phyloP scores from a whole-genome alignment of 2,329 filamentous ascomycete genomes.

The Ceratocystis variospora region DNA sequence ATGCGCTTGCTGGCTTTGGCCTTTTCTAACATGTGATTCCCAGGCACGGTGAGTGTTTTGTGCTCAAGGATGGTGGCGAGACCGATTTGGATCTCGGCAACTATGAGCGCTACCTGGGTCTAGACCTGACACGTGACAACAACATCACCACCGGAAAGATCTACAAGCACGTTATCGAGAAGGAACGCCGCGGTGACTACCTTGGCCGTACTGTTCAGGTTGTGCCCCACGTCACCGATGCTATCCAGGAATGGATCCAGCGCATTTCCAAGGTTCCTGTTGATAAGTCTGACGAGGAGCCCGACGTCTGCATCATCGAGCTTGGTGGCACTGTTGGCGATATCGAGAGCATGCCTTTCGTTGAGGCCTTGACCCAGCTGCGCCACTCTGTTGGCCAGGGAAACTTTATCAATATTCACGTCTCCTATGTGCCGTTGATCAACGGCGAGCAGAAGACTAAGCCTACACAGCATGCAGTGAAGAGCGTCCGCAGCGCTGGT shows the following conservation, averaged over 20 bases:
- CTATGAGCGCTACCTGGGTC: constrained; percentile 42
- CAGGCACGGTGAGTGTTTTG: constrained; percentile 80
- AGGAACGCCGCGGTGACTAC: constrained; percentile 55
- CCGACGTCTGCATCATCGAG: constrained; percentile 74
- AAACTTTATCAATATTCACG: constrained; percentile 81
- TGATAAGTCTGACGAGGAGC: constrained; percentile 66
- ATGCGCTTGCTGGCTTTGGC: background rate
- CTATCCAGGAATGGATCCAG: constrained; percentile 86
- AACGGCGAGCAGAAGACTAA: constrained; percentile 82
- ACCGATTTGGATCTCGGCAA: constrained; percentile 43
- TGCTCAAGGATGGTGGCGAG: constrained; percentile 67
- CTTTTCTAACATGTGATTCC: constrained; percentile 1
- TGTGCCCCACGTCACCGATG: constrained; percentile 82
- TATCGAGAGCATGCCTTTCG: constrained; percentile 76
- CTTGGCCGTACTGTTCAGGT: constrained; percentile 82
- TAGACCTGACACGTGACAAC: constrained; percentile 70
- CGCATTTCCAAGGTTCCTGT: constrained; percentile 73
- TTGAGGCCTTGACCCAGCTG: constrained; percentile 74
- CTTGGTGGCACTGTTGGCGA: constrained; percentile 54
- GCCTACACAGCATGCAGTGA: constrained; percentile 84
- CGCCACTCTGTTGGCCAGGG: constrained; percentile 55
- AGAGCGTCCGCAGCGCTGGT: constrained; percentile 68
- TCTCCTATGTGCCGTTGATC: constrained; percentile 66
- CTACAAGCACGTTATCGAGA: constrained; percentile 75
- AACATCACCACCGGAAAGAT: constrained; percentile 98